Conservation (phyloP, 768 basidiomycete species). For the Strobilomyces confusus region DNA sequence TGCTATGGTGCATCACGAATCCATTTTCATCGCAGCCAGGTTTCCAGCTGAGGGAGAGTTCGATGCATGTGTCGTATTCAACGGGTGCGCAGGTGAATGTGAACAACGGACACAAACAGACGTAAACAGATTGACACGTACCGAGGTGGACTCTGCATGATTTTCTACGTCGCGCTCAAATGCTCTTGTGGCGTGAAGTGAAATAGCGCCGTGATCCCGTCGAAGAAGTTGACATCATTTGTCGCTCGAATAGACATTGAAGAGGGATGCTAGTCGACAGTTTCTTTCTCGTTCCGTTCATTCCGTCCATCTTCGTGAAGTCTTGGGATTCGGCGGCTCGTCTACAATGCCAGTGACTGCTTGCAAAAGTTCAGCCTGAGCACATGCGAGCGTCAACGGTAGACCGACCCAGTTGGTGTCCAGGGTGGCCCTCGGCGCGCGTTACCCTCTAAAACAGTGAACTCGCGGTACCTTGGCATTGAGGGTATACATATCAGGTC, state of each 20-base stretch:
- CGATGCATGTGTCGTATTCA: not conserved
- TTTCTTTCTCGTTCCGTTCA: not conserved
- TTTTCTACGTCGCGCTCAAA: constrained; percentile 23
- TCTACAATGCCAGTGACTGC: not conserved
- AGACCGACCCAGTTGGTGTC: not conserved
- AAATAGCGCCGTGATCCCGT: constrained; percentile 13
- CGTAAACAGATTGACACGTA: not conserved
- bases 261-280: too few species aligned
- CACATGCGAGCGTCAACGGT: not conserved
- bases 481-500: not conserved
- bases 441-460: not conserved
- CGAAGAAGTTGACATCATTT: constrained; percentile 2
- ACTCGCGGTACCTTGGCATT: not conserved
- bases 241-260: not conserved
- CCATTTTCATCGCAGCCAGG: constrained; percentile 29
- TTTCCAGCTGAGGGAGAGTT: constrained; percentile 26
- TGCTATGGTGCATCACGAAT: constrained; percentile 23
- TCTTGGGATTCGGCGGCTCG: not conserved
- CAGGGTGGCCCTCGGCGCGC: not conserved
- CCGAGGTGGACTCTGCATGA: constrained; percentile 13
- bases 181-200: constrained; percentile 18
- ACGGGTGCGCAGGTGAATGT: not conserved
- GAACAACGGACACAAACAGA: not conserved
- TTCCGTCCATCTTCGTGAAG: not conserved
- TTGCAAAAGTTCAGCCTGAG: not conserved